A percentile compares a stretch with the other conserved stretches of the same genome.
phyloP scores from a whole-genome alignment of 192 early-diverging fungal species.

The Chytriomyces hyalinus region DNA sequence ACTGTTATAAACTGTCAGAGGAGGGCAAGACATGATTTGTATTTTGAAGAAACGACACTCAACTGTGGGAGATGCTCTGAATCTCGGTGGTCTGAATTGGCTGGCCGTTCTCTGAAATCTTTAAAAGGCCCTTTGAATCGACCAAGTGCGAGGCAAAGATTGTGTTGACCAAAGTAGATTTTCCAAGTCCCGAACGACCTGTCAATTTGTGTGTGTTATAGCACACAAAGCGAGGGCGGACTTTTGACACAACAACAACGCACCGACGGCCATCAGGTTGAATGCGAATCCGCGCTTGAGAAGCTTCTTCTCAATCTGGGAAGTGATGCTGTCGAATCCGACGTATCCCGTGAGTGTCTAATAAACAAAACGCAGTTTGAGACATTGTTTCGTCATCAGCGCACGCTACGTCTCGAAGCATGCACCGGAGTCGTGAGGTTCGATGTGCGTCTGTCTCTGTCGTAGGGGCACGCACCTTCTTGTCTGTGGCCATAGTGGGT shows the following conservation, averaged over 20 bases:
- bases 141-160: constrained; percentile 95
- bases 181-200: constrained; percentile 97
- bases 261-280: constrained; percentile 97
- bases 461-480: no score
- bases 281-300: constrained; percentile 97
- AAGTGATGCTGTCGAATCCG: constrained; percentile 96
- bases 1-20: constrained; percentile 41
- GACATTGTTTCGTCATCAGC: no score
- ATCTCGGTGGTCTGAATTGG: constrained; percentile 96
- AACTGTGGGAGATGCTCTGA: constrained; percentile 84
- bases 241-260: constrained; percentile 34
- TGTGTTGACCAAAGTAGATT: constrained; percentile 98
- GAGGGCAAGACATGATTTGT: no score
- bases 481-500: no score
- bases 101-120: constrained; percentile 72
- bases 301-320: constrained; percentile 97
- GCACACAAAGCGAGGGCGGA: not conserved
- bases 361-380: not conserved
- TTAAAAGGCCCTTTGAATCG: constrained; percentile 87
- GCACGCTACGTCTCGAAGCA: no score
- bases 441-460: no score
- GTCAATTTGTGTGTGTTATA: no score
- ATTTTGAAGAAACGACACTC: no score
- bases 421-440: no score
- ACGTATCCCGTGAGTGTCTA: constrained; percentile 83